phyloP scores from a whole-genome alignment of 768 basidiomycete species.

The Mycena pura region DNA sequence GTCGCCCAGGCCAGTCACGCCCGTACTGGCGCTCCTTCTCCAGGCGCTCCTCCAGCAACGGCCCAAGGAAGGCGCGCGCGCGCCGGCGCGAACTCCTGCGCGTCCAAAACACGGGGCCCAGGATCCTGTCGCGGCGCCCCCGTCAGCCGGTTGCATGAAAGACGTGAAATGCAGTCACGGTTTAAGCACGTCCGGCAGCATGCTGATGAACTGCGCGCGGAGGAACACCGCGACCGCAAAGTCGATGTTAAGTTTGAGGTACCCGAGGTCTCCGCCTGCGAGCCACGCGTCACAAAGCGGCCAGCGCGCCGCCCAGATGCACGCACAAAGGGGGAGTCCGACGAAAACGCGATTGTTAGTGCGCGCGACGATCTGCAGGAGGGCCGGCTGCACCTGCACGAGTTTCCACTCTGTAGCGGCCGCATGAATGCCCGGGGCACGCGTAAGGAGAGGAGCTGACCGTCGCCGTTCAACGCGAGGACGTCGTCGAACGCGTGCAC shows the following conservation, averaged over 20 bases:
- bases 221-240: conserved; percentile 33
- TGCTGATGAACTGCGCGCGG: conserved; percentile 25
- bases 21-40: conserved; percentile 31
- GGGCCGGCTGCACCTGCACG: conserved; percentile 14
- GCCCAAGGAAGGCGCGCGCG: conserved; percentile 30
- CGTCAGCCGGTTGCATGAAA: not conserved
- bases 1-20: conserved; percentile 37
- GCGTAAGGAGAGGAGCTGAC: not conserved
- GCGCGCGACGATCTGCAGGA: conserved; percentile 29
- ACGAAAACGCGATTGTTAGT: conserved; percentile 39
- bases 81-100: conserved; percentile 11
- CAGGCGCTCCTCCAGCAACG: conserved; percentile 41
- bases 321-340: conserved; percentile 39
- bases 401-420: conserved; percentile 12
- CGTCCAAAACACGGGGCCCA: not conserved
- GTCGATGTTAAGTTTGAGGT: conserved; percentile 29
- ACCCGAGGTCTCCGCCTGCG: conserved; percentile 38
- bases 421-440: conserved; percentile 3
- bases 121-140: conserved; percentile 42
- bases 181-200: conserved; percentile 39
- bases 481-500: conserved; percentile 6
- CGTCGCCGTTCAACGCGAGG: not conserved
- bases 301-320: not conserved
- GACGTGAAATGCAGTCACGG: conserved; percentile 32
- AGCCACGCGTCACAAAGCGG: not conserved